These are phyloP conservation scores for Aureobasidium subglaciale DNA, from an alignment of 2,329 filamentous ascomycete species.

Conservation along the genomic window DNA sequence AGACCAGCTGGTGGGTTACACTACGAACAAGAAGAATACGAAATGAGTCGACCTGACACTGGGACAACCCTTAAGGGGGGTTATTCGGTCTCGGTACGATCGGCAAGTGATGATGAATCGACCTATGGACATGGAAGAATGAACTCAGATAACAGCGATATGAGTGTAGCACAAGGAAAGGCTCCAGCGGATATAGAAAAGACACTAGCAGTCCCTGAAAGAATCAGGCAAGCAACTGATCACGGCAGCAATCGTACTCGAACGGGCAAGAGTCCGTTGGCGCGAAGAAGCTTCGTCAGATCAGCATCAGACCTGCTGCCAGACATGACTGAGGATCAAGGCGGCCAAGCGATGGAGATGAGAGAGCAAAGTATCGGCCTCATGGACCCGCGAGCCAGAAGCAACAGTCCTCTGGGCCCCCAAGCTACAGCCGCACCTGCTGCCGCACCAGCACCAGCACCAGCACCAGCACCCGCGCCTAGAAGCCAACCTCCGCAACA, in stretches of 20 bases:
- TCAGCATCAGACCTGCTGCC: constrained; percentile 18
- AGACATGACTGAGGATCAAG: not conserved
- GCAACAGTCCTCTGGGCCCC: not conserved
- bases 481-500: not conserved
- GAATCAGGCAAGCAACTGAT: constrained; percentile 1
- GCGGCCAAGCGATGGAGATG: constrained; percentile 10
- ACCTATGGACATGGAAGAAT: constrained; percentile 1
- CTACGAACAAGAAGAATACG: constrained; percentile 30
- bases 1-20: constrained; percentile 38
- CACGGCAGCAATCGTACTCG: constrained; percentile 16
- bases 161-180: constrained; percentile 3
- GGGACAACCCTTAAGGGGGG: constrained; percentile 8
- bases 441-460: not conserved
- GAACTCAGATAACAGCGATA: constrained; percentile 11
- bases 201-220: constrained; percentile 14
- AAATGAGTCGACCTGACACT: not conserved
- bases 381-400: constrained; percentile 11
- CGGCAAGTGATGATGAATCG: constrained; percentile 11
- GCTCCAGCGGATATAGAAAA: not conserved
- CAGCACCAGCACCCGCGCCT: not conserved
- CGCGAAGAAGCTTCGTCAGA: constrained; percentile 35
- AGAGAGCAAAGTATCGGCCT: not conserved
- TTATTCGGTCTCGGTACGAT: constrained; percentile 16
- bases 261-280: constrained; percentile 39
- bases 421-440: not conserved